phyloP scores from a whole-genome alignment of 345 rosid species.

The Cardamine chenopodiifolia region DNA sequence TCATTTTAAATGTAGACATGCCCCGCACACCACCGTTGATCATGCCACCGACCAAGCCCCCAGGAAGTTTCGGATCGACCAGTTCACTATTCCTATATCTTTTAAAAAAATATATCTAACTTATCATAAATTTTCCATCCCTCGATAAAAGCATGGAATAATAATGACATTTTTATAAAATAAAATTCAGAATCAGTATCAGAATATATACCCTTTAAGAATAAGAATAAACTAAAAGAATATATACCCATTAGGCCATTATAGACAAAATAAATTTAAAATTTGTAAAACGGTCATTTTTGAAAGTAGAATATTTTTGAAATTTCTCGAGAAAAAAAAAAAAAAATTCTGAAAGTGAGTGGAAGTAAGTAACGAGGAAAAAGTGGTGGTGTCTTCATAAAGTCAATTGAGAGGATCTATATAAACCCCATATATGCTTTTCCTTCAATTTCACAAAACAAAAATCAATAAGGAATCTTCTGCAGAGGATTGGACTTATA shows the following conservation, averaged over 20 bases:
- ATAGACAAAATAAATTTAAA: background rate
- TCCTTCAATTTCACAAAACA: background rate
- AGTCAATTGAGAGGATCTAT: background rate
- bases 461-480: conserved; percentile 7
- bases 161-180: background rate
- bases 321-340: background rate
- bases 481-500: conserved; percentile 23
- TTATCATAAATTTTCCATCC: background rate
- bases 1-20: background rate
- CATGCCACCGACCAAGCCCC: conserved; percentile 6
- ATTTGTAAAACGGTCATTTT: background rate
- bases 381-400: background rate
- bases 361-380: conserved; percentile 1
- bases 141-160: background rate
- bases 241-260: background rate
- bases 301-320: background rate
- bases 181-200: background rate
- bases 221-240: background rate
- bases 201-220: background rate
- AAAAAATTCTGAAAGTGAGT: background rate
- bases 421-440: background rate
- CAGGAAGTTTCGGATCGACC: conserved; percentile 5
- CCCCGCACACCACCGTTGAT: conserved; percentile 24
- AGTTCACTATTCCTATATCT: background rate
- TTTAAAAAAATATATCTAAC: background rate